These are phyloP conservation scores for Pelagomonas calceolata DNA, from an alignment of 108 stramenopile genomes.

Conservation along the genomic window DNA sequence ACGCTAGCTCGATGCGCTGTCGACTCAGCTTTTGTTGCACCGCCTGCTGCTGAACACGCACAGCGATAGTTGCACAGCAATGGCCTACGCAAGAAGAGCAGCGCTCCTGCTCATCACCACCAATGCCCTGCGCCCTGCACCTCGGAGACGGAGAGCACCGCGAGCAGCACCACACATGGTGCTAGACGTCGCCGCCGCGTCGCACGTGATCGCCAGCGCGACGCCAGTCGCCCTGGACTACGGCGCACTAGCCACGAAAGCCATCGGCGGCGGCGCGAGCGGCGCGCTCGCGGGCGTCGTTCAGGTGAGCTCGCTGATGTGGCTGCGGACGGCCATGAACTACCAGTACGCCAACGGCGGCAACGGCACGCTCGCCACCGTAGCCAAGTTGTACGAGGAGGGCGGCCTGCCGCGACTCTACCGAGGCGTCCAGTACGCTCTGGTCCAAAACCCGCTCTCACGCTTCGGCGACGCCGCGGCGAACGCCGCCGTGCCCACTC, in stretches of 20 bases:
- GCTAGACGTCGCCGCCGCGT: too few species aligned
- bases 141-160: too few species aligned
- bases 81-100: too few species aligned
- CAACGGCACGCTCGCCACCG: slow-evolving; percentile 50
- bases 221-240: not conserved
- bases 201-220: too few species aligned
- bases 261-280: slow-evolving; percentile 69
- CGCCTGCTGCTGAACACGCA: too few species aligned
- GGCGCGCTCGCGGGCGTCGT: slow-evolving; percentile 74
- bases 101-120: too few species aligned
- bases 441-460: slow-evolving; percentile 75
- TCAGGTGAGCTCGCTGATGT: slow-evolving; percentile 73
- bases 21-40: too few species aligned
- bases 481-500: slow-evolving; percentile 67
- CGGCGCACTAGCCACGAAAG: slow-evolving; percentile 24
- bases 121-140: too few species aligned
- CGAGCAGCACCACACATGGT: too few species aligned
- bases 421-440: slow-evolving; percentile 71
- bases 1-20: too few species aligned
- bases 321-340: slow-evolving; percentile 80
- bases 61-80: too few species aligned
- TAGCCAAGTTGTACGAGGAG: slow-evolving; percentile 53
- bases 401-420: slow-evolving; percentile 87
- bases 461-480: slow-evolving; percentile 82
- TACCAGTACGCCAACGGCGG: slow-evolving; percentile 86